Conservation (phyloP, 805 yeast species). For the Metschnikowia corniflorae region DNA sequence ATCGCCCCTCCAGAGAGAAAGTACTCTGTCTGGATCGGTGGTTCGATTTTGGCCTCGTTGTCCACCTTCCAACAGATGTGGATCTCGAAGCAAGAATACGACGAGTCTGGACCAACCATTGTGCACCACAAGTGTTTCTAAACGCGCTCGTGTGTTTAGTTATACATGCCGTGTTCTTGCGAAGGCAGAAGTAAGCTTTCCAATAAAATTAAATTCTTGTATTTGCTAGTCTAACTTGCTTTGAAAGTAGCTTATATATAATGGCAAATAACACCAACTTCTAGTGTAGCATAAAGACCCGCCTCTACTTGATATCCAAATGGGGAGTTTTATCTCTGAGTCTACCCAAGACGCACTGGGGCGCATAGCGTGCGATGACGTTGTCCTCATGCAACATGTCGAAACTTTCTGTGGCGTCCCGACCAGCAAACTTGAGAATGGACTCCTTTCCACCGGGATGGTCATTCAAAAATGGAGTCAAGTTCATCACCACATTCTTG, state of each 20-base stretch:
- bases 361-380: slow-evolving; percentile 48
- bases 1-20: slow-evolving; percentile 99
- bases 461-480: slow-evolving; percentile 40
- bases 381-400: slow-evolving; percentile 56
- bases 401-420: slow-evolving; percentile 48
- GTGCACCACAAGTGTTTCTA: slow-evolving; percentile 95
- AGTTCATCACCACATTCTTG: slow-evolving; percentile 49
- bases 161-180: slow-evolving; percentile 14
- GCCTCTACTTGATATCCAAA: slow-evolving; percentile 27
- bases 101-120: slow-evolving; percentile 99
- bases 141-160: slow-evolving; percentile 22
- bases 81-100: slow-evolving; percentile 99
- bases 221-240: slow-evolving; percentile 11
- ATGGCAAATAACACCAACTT: slow-evolving; percentile 12
- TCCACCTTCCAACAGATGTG: slow-evolving; percentile 99
- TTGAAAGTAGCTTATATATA: slow-evolving; percentile 15
- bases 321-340: slow-evolving; percentile 45
- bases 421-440: slow-evolving; percentile 45
- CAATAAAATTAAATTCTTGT: slow-evolving; percentile 10
- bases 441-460: slow-evolving; percentile 65
- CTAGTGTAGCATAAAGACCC: background rate
- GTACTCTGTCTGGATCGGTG: slow-evolving; percentile 99
- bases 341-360: slow-evolving; percentile 47
- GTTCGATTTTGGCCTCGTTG: slow-evolving; percentile 97
- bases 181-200: slow-evolving; percentile 9